Conservation (phyloP, 768 basidiomycete genomes). For the Russula sp. region DNA sequence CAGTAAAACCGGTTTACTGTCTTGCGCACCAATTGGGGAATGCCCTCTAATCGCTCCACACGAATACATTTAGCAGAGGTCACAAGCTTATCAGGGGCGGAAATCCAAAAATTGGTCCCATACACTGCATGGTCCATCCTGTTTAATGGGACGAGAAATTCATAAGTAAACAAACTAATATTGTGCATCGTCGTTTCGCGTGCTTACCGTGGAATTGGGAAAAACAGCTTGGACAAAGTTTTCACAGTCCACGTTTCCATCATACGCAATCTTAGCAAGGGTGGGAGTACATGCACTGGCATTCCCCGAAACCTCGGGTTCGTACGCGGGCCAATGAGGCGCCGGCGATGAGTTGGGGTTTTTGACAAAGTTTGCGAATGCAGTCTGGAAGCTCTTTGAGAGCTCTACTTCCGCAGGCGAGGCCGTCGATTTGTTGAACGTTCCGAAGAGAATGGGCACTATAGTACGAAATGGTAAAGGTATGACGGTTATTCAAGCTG, state of each 20-base stretch:
- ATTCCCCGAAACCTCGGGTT: not conserved
- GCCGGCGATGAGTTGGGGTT: conserved; percentile 12
- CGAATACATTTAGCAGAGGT: no score
- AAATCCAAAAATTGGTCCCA: conserved; percentile 2
- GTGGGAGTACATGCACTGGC: not conserved
- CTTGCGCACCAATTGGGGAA: no score
- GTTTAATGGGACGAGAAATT: not conserved
- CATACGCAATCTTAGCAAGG: conserved; percentile 17
- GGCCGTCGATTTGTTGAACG: conserved; percentile 33
- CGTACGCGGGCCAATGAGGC: conserved; percentile 15
- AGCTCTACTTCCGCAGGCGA: conserved; percentile 31
- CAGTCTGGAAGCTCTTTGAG: conserved; percentile 31
- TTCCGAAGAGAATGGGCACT: conserved; percentile 35
- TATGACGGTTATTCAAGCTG: not conserved
- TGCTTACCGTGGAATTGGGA: conserved; percentile 2
- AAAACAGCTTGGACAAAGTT: conserved; percentile 5
- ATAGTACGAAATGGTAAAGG: not conserved
- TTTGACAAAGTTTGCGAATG: conserved; percentile 18
- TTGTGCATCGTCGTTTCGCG: not conserved
- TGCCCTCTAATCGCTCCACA: no score
- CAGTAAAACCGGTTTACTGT: no score
- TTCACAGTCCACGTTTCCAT: not conserved
- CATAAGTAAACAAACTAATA: not conserved
- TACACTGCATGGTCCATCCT: conserved; percentile 7
- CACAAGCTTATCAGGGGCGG: not conserved